These are phyloP conservation scores for Babesia caballi DNA, from an alignment of 169 alveolate species.

Conservation along the genomic window DNA sequence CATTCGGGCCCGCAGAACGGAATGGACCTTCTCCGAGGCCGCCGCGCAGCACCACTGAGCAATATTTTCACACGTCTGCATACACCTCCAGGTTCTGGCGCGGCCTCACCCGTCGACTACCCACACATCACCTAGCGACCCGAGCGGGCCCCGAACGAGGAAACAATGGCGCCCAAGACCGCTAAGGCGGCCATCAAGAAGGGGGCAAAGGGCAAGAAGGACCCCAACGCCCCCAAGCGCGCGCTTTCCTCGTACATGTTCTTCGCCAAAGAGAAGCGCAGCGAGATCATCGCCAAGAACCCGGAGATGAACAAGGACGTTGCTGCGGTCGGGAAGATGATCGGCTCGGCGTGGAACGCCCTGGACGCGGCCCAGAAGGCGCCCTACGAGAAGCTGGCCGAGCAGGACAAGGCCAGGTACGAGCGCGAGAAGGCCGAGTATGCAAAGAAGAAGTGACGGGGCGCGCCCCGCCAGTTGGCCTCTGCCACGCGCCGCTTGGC, in stretches of 20 bases:
- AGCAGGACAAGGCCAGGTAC: slow-evolving; percentile 82
- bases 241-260: slow-evolving; percentile 86
- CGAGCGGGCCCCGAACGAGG: not conserved
- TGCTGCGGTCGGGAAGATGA: slow-evolving; percentile 86
- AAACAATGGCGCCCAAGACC: slow-evolving; percentile 66
- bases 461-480: no score
- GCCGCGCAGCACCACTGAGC: no score
- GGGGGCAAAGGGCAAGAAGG: slow-evolving; percentile 72
- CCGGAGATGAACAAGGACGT: slow-evolving; percentile 85
- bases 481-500: no score
- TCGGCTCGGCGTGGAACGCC: slow-evolving; percentile 89
- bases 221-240: slow-evolving; percentile 87
- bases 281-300: slow-evolving; percentile 76
- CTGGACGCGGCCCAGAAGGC: slow-evolving; percentile 80
- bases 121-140: no score
- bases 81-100: no score
- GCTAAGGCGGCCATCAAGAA: slow-evolving; percentile 57
- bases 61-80: no score
- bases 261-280: slow-evolving; percentile 86
- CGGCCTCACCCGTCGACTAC: no score
- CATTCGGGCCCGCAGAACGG: no score
- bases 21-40: no score
- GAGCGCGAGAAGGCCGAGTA: slow-evolving; percentile 84
- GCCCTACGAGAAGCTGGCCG: slow-evolving; percentile 87
- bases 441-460: slow-evolving; percentile 22